phyloP scores from a whole-genome alignment of 1,284 basidiomycete species.

The Schizophyllum commune region DNA sequence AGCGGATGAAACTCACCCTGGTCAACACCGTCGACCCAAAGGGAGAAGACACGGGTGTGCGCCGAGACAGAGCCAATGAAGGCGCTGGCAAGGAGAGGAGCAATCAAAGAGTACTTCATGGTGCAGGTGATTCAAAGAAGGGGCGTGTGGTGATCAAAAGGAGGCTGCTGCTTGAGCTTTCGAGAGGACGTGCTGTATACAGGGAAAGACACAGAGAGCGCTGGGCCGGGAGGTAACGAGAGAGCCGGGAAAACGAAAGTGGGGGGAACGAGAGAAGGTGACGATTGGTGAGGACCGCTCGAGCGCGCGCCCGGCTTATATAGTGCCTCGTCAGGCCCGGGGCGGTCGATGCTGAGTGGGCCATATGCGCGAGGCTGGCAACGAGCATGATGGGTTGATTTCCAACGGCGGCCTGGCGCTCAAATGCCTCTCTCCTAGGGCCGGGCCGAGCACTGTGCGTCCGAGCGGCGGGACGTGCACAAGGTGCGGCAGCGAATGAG shows the following conservation, averaged over 20 bases:
- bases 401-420: neutral
- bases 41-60: neutral
- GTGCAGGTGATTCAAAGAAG: neutral
- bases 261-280: neutral
- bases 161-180: neutral
- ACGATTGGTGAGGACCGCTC: neutral
- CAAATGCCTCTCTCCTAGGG: no score
- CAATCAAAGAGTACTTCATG: neutral
- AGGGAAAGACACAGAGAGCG: neutral
- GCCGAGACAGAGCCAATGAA: neutral
- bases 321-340: neutral
- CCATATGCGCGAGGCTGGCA: neutral
- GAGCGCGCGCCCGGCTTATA: neutral
- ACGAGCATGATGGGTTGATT: neutral
- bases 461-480: no score
- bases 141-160: neutral
- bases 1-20: neutral
- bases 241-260: neutral
- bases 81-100: neutral
- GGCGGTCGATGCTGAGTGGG: neutral
- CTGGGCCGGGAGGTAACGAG: neutral
- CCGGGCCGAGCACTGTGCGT: no score
- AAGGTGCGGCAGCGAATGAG: no score
- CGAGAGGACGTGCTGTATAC: neutral
- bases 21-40: neutral